Evolutionary conservation across 1,284 basidiomycete species (phyloP).

Genomic region (Inonotus obliquus): DNA sequence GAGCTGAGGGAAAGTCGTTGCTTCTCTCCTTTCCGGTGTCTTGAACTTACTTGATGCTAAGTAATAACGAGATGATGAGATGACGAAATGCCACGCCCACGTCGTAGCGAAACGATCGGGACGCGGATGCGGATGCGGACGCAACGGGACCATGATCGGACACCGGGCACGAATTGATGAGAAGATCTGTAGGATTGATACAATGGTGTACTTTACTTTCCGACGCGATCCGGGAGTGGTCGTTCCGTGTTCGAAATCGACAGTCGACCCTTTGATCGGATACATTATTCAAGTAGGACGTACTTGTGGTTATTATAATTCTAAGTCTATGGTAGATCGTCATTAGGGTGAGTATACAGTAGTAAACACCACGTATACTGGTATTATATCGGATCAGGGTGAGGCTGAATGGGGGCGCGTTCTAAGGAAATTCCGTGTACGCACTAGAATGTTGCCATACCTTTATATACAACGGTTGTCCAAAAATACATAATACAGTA

Average conservation of each 20-base stretch:
- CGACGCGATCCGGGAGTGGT: not conserved
- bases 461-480: not conserved
- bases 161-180: too few species aligned
- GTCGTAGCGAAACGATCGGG: not conserved
- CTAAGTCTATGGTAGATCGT: not conserved
- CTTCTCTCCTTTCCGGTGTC: not conserved
- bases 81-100: not conserved
- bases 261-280: not conserved
- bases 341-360: not conserved
- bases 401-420: not conserved
- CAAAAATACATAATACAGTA: not conserved
- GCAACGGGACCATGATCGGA: too few species aligned
- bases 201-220: too few species aligned
- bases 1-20: too few species aligned
- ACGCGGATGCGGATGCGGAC: too few species aligned
- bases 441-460: not conserved
- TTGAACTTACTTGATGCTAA: not conserved
- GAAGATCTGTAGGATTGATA: too few species aligned
- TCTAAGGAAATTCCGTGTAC: not conserved
- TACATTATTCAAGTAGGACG: not conserved
- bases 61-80: not conserved
- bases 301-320: not conserved
- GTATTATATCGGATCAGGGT: not conserved
- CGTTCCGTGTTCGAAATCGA: not conserved
- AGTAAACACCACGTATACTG: not conserved